phyloP scores from a whole-genome alignment of 805 yeast species.

The Wickerhamiella domercqiae region DNA sequence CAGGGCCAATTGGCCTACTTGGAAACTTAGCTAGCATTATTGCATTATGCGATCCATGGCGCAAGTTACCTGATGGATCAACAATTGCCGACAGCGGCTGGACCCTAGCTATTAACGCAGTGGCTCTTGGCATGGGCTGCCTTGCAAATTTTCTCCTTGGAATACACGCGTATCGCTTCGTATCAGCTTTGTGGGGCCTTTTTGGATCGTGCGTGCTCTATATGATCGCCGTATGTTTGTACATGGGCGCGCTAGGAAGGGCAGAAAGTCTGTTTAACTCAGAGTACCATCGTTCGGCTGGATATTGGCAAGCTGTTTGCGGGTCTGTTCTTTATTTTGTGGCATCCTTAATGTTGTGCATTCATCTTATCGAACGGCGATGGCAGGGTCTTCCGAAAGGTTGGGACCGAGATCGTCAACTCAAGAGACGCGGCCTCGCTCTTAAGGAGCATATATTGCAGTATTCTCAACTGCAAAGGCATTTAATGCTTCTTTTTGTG shows the following conservation, averaged over 20 bases:
- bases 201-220: constrained; percentile 32
- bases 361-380: constrained; percentile 43
- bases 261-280: constrained; percentile 23
- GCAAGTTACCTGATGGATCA: neutral
- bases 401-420: too few species aligned
- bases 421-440: neutral
- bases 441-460: neutral
- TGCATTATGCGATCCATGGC: constrained; percentile 15
- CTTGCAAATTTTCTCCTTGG: constrained; percentile 54
- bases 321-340: constrained; percentile 47
- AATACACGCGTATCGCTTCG: constrained; percentile 50
- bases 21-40: constrained; percentile 13
- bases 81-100: constrained; percentile 17
- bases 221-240: constrained; percentile 40
- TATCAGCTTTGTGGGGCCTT: constrained; percentile 31
- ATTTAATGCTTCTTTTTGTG: constrained; percentile 58
- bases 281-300: constrained; percentile 33
- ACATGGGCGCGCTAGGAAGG: constrained; percentile 35
- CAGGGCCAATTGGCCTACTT: constrained; percentile 14
- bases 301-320: constrained; percentile 65
- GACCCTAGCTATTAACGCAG: constrained; percentile 41
- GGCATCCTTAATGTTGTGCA: constrained; percentile 36
- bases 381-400: too few species aligned
- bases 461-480: constrained; percentile 49
- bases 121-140: constrained; percentile 51